phyloP scores from a whole-genome alignment of 148 eudicot species.

The Rhododendron vialii region DNA sequence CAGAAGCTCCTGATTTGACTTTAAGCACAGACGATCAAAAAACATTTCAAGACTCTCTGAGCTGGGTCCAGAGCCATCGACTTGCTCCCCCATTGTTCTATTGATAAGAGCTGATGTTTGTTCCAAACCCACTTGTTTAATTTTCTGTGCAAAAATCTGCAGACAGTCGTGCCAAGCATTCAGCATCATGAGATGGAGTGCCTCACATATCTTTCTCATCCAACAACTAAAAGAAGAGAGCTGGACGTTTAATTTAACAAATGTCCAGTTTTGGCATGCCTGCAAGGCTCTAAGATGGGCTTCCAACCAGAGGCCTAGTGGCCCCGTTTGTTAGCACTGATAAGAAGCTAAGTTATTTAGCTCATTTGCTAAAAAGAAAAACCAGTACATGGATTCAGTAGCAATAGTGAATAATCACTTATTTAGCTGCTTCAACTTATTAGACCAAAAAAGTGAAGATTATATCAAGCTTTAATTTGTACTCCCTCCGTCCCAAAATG shows the following conservation, averaged over 20 bases:
- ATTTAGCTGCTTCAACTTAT: not conserved
- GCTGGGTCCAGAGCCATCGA: constrained; percentile 58
- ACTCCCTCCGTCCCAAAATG: no score
- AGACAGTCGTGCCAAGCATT: constrained; percentile 14
- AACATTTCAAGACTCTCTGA: constrained; percentile 50
- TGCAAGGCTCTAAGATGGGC: not conserved
- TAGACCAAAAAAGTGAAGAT: not conserved
- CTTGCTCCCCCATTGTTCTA: constrained; percentile 62
- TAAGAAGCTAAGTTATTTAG: not conserved
- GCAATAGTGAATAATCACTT: not conserved
- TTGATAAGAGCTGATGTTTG: constrained; percentile 39
- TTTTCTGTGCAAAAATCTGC: constrained; percentile 56
- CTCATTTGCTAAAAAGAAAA: not conserved
- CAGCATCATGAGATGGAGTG: not conserved
- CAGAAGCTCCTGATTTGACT: constrained; percentile 81
- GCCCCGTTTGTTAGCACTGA: not conserved
- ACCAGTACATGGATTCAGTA: not conserved
- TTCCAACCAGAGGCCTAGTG: not conserved
- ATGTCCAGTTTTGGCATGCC: not conserved
- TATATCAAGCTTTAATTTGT: not conserved
- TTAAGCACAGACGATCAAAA: constrained; percentile 62
- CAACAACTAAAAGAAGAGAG: not conserved
- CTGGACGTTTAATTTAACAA: not conserved
- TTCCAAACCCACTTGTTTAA: constrained; percentile 44
- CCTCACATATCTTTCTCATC: not conserved